Evolutionary conservation across 257 asterid species (phyloP), one percentile per base, ranked within the genome.

Genomic region (Knoxia roxburghii): DNA sequence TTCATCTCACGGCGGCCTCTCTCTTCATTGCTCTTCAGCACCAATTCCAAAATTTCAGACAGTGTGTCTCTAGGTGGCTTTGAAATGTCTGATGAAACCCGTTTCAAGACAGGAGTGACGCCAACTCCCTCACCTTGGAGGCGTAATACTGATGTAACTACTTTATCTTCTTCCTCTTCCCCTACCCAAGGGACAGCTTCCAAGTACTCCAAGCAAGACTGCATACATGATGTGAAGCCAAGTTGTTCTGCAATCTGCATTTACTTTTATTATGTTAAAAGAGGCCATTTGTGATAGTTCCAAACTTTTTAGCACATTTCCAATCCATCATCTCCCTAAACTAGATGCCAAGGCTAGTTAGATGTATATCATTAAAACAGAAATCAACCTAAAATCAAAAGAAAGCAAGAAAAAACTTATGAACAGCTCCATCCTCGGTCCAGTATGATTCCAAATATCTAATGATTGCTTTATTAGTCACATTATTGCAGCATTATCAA

Each of bases 111-210:
- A 0, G 97, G 95, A 72, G 76, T 79, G 51, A 89, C 89, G 69
- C 81, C 81, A n/a, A 83, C 61, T 71, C 89, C 90, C 75, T 90
- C 94, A 11, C 77, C 79, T 75, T 82, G 86, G 21, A 93, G 91
- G 56, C 71, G 85, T 62, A 75, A 60, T 61, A 93, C 82, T 14
- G 89, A 84, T 21, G 91, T 75, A 64, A 93, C 89, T 33, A 93
- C 99, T 64, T 76, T 88, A 75, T 88, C 90, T 79, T 93, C 98
- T 75, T 93, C 98, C 63, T 93, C 99, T 73, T 90, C 95, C 48
- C 99, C 99, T 21, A 88, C 94, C 99, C 99, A 93, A 0, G 99
- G 99, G 64, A 83, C 99, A 17, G 99, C 97, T 86, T 93, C 99
- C 80, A 93, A 82, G 86, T 88, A 86, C 68, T 88, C 97, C 82